These are phyloP conservation scores for Parsonsia alboflavescens DNA, from an alignment of 257 asterid species.

Conservation along the genomic window DNA sequence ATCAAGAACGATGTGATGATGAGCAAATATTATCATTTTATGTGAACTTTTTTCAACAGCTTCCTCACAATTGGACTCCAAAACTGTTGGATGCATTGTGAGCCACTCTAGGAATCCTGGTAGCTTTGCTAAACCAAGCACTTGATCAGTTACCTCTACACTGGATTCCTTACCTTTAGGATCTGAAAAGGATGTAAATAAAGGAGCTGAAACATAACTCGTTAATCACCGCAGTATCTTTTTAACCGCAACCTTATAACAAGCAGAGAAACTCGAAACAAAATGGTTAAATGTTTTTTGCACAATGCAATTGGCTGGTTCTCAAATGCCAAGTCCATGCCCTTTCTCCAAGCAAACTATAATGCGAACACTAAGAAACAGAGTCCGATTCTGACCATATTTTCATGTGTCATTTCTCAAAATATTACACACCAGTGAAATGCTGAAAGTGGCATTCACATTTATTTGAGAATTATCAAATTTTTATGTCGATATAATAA, in stretches of 20 bases:
- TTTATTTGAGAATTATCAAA: background rate
- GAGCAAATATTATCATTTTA: slow-evolving; percentile 96
- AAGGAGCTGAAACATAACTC: slow-evolving; percentile 2
- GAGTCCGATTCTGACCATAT: background rate
- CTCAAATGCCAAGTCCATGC: background rate
- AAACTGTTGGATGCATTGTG: slow-evolving; percentile 70
- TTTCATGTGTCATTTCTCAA: background rate
- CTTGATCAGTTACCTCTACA: slow-evolving; percentile 51
- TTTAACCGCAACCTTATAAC: background rate
- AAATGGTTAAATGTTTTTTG: background rate
- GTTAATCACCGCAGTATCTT: background rate
- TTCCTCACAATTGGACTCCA: slow-evolving; percentile 58
- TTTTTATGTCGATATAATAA: background rate
- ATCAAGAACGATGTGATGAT: slow-evolving; percentile 92
- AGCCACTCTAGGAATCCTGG: slow-evolving; percentile 97
- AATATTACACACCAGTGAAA: background rate
- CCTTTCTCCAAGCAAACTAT: background rate
- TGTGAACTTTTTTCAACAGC: slow-evolving; percentile 52
- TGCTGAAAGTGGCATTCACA: background rate
- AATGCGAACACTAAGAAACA: background rate
- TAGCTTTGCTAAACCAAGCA: slow-evolving; percentile 83
- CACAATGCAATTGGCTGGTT: background rate
- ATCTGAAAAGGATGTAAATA: slow-evolving; percentile 40
- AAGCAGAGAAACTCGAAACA: background rate
- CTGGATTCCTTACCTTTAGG: slow-evolving; percentile 39